Conservation (phyloP, 345 rosid species). For the Kernera saxatilis region DNA sequence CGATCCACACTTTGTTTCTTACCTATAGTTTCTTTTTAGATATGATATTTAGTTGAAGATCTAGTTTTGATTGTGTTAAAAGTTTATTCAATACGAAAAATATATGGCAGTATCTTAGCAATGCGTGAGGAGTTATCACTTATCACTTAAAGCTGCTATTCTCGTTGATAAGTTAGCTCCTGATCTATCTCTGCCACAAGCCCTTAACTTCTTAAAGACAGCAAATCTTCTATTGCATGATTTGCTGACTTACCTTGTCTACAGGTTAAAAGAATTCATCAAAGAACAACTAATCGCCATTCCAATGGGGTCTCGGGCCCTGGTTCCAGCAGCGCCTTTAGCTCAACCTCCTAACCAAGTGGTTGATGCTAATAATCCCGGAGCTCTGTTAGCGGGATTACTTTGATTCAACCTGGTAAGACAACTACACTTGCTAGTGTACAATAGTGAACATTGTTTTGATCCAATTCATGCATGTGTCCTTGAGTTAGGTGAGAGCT, state of each 20-base stretch:
- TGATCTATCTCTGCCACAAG: slow-evolving; percentile 54
- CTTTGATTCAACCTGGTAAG: slow-evolving; percentile 40
- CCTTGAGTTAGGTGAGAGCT: too few relatives aligned
- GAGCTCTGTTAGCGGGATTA: slow-evolving; percentile 77
- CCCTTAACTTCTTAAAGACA: background rate
- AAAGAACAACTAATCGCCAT: slow-evolving; percentile 71
- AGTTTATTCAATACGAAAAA: too few relatives aligned
- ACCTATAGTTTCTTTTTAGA: background rate
- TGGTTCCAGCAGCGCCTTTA: slow-evolving; percentile 31
- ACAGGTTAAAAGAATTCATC: slow-evolving; percentile 87
- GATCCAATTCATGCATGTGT: too few relatives aligned
- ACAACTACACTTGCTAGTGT: too few relatives aligned
- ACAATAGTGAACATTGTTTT: too few relatives aligned
- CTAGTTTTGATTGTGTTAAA: too few relatives aligned
- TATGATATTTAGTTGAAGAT: too few relatives aligned
- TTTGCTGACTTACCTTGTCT: slow-evolving; percentile 6
- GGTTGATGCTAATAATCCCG: slow-evolving; percentile 59
- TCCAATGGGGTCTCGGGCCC: slow-evolving; percentile 44
- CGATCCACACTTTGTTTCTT: background rate
- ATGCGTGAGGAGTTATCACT: slow-evolving; percentile 99
- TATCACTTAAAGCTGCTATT: slow-evolving; percentile 95
- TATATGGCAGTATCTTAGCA: slow-evolving; percentile 69
- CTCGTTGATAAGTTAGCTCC: slow-evolving; percentile 98
- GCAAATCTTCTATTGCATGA: too few relatives aligned
- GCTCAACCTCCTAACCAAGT: slow-evolving; percentile 40